Evolutionary conservation across 805 yeast species (phyloP).

Genomic region (Suhomyces sp.): DNA sequence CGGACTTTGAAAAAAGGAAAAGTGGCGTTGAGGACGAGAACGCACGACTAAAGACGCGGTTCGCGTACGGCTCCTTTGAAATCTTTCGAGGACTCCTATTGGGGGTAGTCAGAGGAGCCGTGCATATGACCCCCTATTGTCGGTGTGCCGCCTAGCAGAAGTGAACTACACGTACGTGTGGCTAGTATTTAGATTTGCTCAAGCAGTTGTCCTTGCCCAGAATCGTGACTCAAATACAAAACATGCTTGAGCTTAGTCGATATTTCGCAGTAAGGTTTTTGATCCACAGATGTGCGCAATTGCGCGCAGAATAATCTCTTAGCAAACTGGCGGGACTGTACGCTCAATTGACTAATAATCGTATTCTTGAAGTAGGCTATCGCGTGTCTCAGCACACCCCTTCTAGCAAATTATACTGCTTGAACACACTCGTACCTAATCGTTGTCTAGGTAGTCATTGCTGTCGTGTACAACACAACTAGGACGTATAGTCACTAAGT

Average conservation of each 20-base stretch:
- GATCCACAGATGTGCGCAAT: neutral
- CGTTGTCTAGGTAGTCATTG: neutral
- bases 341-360: neutral
- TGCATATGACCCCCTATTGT: neutral
- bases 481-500: neutral
- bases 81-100: neutral
- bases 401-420: neutral
- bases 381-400: neutral
- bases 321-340: neutral
- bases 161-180: neutral
- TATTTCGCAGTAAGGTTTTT: neutral
- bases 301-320: neutral
- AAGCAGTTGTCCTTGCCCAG: neutral
- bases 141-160: neutral
- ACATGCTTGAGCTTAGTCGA: neutral
- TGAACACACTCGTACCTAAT: neutral
- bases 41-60: neutral
- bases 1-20: conserved; percentile 1
- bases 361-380: neutral
- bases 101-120: neutral
- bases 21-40: neutral
- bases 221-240: neutral
- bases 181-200: neutral
- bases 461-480: neutral
- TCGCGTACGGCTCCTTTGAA: neutral